A percentile compares a stretch with the other conserved stretches of the same genome.
These are phyloP conservation scores for Cadophora gregata DNA, from an alignment of 2,329 filamentous ascomycete genomes.

Conservation along the genomic window DNA sequence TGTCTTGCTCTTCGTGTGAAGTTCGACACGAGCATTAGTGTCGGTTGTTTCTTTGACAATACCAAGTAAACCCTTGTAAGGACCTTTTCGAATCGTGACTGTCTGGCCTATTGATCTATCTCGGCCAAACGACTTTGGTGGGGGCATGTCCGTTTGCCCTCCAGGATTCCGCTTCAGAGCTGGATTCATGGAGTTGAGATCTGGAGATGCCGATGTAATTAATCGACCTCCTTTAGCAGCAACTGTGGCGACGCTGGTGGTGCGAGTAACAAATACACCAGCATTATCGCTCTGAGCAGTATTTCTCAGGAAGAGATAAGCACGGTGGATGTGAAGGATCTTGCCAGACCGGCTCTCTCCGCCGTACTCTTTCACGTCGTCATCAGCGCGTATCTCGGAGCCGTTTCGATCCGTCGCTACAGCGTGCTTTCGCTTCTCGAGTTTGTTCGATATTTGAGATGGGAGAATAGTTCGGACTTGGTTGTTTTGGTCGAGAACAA, in stretches of 20 bases:
- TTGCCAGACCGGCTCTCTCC: slow-evolving; percentile 86
- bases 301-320: slow-evolving; percentile 90
- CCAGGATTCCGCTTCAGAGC: slow-evolving; percentile 76
- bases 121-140: slow-evolving; percentile 76
- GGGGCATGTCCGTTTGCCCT: slow-evolving; percentile 60
- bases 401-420: slow-evolving; percentile 93
- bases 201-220: slow-evolving; percentile 69
- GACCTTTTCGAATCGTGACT: slow-evolving; percentile 84
- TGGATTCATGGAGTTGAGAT: slow-evolving; percentile 91
- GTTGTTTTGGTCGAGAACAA: slow-evolving; percentile 89
- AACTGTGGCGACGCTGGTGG: slow-evolving; percentile 84
- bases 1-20: slow-evolving; percentile 93
- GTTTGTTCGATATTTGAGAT: slow-evolving; percentile 88
- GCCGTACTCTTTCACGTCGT: slow-evolving; percentile 88
- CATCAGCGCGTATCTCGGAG: slow-evolving; percentile 88
- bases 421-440: slow-evolving; percentile 80
- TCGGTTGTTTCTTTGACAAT: slow-evolving; percentile 96
- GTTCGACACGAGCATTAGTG: slow-evolving; percentile 82
- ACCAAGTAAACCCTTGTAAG: slow-evolving; percentile 90
- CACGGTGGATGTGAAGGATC: slow-evolving; percentile 92
- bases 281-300: slow-evolving; percentile 85
- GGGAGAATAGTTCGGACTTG: slow-evolving; percentile 82
- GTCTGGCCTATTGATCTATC: slow-evolving; percentile 91
- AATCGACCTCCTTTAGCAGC: slow-evolving; percentile 92
- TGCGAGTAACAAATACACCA: slow-evolving; percentile 86